Base-by-base conservation (phyloP, 495 filamentous ascomycete genomes). In the Acidiella bohemica region DNA sequence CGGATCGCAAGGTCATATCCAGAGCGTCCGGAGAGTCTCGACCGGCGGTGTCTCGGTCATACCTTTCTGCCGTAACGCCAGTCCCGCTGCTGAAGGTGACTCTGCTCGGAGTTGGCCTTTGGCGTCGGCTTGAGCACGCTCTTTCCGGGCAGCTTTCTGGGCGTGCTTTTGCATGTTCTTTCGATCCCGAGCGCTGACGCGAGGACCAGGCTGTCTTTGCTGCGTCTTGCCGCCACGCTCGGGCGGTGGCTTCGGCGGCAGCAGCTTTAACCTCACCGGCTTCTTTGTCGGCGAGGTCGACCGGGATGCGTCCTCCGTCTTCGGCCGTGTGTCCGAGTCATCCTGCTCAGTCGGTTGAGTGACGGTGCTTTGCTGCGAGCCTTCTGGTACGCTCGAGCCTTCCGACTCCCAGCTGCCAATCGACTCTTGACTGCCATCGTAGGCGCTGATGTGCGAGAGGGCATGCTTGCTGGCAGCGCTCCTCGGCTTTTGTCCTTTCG, bases 61-160 rank as follows among this genome's bases (percentile, higher is more conserved):
- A 32, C 42, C 42, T 27, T 46, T 50, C 42, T 35, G 30, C 11
- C 47, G 19, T 3, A 46, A 20, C 6, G 47, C 42, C 18, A 50
- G 17, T 18, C 47, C 47, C 3, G 33, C 24, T 13, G 19, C 19
- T 5, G 47, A 36, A 5, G 46, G 33, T 23, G 42, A 39, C 24
- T 39, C 27, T n/a, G 28, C 34, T n/a, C 24, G 30, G n/a, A 8
- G 14, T 31, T 46, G 20, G 21, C 33, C 28, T 28, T 21, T 38
- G 5, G 44, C 25, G 4, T 43, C 44, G n/a, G 54, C 50, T 27
- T 53, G 54, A 14, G 58, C 57, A 19, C 62, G 57, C 48, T 64
- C 56, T 47, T 62, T 70, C 19, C 59, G 54, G 11, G 63, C 63
- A 13, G 57, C 57, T 46, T 70, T 70, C 49, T 66, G 65, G 1